Evolutionary conservation across 1,284 basidiomycete species (phyloP).

Genomic region (Cutaneotrichosporon arboriforme): DNA sequence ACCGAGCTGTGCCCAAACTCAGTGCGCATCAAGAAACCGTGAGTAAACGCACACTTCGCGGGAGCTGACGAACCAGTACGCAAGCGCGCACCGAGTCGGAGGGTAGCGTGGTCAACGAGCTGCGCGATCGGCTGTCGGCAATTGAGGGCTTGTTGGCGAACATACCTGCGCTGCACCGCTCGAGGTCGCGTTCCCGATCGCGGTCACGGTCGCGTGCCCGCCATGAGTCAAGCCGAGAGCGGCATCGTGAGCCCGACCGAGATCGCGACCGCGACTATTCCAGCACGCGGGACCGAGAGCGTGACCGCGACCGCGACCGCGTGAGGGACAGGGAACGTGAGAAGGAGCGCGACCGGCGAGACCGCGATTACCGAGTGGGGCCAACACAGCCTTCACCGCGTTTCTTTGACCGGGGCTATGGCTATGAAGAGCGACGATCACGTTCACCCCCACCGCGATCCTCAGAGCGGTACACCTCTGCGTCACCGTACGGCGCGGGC

Average conservation of each 20-base stretch:
- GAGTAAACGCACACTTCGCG: slow-evolving; percentile 7
- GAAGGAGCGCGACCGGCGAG: not conserved
- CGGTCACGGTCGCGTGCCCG: not conserved
- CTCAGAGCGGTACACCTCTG: too few species aligned
- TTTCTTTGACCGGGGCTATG: too few species aligned
- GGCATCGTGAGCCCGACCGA: not conserved
- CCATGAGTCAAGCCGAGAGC: not conserved
- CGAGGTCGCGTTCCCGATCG: slow-evolving; percentile 4
- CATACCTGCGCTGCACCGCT: not conserved
- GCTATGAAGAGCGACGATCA: too few species aligned
- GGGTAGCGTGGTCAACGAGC: slow-evolving; percentile 15
- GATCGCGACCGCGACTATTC: not conserved
- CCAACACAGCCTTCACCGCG: not conserved
- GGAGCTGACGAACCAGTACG: not conserved
- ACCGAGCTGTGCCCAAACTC: slow-evolving; percentile 33
- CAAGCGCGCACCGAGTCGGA: slow-evolving; percentile 7
- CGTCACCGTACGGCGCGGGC: too few species aligned
- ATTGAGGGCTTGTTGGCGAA: slow-evolving; percentile 8
- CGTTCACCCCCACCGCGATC: too few species aligned
- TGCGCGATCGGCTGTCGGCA: slow-evolving; percentile 22
- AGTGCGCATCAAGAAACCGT: slow-evolving; percentile 22
- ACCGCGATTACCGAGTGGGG: not conserved
- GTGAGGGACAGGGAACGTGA: not conserved
- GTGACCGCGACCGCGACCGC: slow-evolving; percentile 1
- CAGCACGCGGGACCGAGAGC: not conserved